Evolutionary conservation across 805 yeast genomes (phyloP).

Genomic region (Ogataea haglerorum): DNA sequence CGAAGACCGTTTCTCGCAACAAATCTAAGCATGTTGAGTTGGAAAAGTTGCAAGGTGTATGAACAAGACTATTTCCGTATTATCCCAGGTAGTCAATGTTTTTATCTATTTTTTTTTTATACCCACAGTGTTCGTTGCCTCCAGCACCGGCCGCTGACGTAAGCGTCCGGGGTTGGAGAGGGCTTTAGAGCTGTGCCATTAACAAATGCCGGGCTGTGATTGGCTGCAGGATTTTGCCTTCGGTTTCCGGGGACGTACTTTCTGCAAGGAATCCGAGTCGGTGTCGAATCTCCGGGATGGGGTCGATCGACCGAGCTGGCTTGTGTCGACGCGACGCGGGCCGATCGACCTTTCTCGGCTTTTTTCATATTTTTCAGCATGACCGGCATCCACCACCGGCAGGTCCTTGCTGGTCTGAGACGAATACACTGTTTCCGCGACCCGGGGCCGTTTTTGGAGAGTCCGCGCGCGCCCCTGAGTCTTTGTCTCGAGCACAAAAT

Average conservation of each 20-base stretch:
- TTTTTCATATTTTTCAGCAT: slow-evolving; percentile 4
- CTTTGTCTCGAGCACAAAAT: slow-evolving; percentile 1
- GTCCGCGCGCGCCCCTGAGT: too few relatives aligned
- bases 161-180: slow-evolving; percentile 1
- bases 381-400: slow-evolving; percentile 1
- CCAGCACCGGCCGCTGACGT: slow-evolving; percentile 10
- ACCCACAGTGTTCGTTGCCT: slow-evolving; percentile 1
- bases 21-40: slow-evolving; percentile 28
- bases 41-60: not conserved
- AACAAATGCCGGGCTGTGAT: slow-evolving; percentile 8
- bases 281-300: slow-evolving; percentile 1
- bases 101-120: slow-evolving; percentile 5
- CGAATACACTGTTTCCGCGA: slow-evolving; percentile 6
- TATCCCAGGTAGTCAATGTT: not conserved
- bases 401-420: slow-evolving; percentile 1
- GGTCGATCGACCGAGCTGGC: too few relatives aligned
- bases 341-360: not conserved
- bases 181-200: slow-evolving; percentile 3
- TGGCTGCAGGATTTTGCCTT: slow-evolving; percentile 5
- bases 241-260: slow-evolving; percentile 15
- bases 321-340: not conserved
- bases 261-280: slow-evolving; percentile 9
- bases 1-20: slow-evolving; percentile 24
- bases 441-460: not conserved
- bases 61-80: slow-evolving; percentile 3